A percentile compares a stretch with the other conserved stretches of the same genome.
Conservation (phyloP, 2,329 filamentous ascomycete species). For the Diaporthe destruens region DNA sequence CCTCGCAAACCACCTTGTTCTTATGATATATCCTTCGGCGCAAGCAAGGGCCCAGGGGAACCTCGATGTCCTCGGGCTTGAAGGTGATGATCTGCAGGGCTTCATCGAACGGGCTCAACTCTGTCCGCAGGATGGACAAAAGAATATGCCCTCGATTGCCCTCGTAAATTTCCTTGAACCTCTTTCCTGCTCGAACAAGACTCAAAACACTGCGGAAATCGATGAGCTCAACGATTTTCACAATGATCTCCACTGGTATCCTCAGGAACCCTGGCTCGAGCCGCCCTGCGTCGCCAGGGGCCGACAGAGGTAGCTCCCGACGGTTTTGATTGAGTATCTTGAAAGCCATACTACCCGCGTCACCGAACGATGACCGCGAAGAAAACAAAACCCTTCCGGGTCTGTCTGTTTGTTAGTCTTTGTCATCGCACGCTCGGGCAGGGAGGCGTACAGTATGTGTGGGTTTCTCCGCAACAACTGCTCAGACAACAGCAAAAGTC, state of each 20-base stretch:
- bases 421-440: not conserved
- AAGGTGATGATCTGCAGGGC: slow-evolving; percentile 63
- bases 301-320: not conserved
- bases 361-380: not conserved
- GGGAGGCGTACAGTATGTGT: not conserved
- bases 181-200: slow-evolving; percentile 54
- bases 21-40: slow-evolving; percentile 56
- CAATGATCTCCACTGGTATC: slow-evolving; percentile 61
- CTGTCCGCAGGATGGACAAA: slow-evolving; percentile 55
- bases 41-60: slow-evolving; percentile 52
- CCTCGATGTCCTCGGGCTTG: slow-evolving; percentile 52
- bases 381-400: not conserved
- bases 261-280: slow-evolving; percentile 45
- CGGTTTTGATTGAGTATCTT: not conserved
- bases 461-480: not conserved
- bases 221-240: slow-evolving; percentile 62
- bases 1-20: slow-evolving; percentile 51
- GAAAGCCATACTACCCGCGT: too few species aligned
- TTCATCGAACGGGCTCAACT: slow-evolving; percentile 59
- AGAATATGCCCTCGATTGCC: slow-evolving; percentile 58
- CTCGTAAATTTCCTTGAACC: slow-evolving; percentile 56
- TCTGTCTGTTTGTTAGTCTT: not conserved
- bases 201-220: slow-evolving; percentile 56
- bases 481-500: not conserved
- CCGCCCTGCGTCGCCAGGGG: not conserved